phyloP scores from a whole-genome alignment of 805 yeast species.

The Starmerella stigmatis region DNA sequence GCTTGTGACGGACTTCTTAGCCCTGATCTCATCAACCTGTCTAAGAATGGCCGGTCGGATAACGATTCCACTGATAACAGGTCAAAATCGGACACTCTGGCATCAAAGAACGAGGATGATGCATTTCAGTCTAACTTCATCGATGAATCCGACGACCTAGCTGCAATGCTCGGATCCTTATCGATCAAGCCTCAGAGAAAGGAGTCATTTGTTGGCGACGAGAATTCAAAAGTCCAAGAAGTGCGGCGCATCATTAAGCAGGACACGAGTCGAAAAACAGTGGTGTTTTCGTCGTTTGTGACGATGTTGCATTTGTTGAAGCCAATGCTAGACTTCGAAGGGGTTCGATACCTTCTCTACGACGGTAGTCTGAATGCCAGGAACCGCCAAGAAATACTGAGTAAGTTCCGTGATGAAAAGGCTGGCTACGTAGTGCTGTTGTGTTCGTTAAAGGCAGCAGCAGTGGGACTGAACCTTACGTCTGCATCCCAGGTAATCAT shows the following conservation, averaged over 20 bases:
- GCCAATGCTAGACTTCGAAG: conserved; percentile 28
- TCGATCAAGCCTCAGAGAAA: not conserved
- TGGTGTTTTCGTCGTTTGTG: conserved; percentile 39
- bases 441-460: conserved; percentile 38
- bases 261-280: conserved; percentile 35
- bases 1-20: conserved; percentile 15
- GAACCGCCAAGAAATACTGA: conserved; percentile 30
- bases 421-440: conserved; percentile 29
- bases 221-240: conserved; percentile 29
- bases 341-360: conserved; percentile 30
- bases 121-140: not conserved
- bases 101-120: not conserved
- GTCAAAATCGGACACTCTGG: not conserved
- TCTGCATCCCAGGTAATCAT: conserved; percentile 36
- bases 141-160: conserved; percentile 9
- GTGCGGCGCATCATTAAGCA: conserved; percentile 31
- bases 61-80: not conserved
- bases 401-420: conserved; percentile 27
- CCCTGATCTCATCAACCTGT: too few relatives aligned
- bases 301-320: conserved; percentile 30
- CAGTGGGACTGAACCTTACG: conserved; percentile 38
- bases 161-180: conserved; percentile 3
- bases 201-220: conserved; percentile 5
- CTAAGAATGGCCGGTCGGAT: conserved; percentile 1
- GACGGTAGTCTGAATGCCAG: conserved; percentile 32